Conservation (phyloP, 2,329 filamentous ascomycete genomes). For the Pleoardoris graminearum region DNA sequence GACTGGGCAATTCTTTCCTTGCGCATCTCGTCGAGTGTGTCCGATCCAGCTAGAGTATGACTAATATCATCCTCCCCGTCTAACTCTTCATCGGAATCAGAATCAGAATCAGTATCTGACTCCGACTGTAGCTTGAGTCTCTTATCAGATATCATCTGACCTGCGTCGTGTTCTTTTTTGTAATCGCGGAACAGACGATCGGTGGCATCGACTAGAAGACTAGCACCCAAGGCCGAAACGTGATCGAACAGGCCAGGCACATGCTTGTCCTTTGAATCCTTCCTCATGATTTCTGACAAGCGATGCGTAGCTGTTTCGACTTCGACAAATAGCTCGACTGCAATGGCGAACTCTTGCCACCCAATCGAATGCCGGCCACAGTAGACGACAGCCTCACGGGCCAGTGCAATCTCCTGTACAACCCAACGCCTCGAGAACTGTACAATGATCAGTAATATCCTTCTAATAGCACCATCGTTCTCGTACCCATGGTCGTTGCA, state of each 20-base stretch:
- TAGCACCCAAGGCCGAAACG: slow-evolving; percentile 43
- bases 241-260: slow-evolving; percentile 42
- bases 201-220: slow-evolving; percentile 42
- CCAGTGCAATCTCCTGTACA: slow-evolving; percentile 49
- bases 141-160: no score
- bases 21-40: neutral
- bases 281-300: slow-evolving; percentile 45
- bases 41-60: no score
- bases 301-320: slow-evolving; percentile 44
- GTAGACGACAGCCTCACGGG: slow-evolving; percentile 39
- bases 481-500: slow-evolving; percentile 45
- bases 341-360: slow-evolving; percentile 46
- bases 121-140: no score
- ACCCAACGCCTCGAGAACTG: slow-evolving; percentile 45
- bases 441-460: no score
- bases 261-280: slow-evolving; percentile 24
- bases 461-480: no score
- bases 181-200: slow-evolving; percentile 35
- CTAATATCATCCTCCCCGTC: no score
- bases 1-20: neutral
- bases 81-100: no score
- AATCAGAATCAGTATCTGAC: no score
- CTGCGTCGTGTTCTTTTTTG: slow-evolving; percentile 3
- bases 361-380: slow-evolving; percentile 44
- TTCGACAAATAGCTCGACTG: slow-evolving; percentile 47